phyloP scores from a whole-genome alignment of 2,329 filamentous ascomycete species.

The Ophiognomonia clavigignenti-juglandacearum region DNA sequence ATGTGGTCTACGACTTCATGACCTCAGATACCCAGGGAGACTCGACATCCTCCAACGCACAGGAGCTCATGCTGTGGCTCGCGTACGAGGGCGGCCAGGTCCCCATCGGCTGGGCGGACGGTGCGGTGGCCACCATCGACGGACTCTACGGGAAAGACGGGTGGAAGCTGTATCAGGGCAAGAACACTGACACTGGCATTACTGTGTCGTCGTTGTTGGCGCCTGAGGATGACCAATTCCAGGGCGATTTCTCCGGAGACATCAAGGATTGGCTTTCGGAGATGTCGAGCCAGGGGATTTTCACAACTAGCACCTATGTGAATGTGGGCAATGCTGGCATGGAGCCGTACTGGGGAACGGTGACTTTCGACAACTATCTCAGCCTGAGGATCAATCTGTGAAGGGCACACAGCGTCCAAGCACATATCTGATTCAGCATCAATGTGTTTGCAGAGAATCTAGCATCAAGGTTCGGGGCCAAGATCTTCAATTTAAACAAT shows the following conservation, averaged over 20 bases:
- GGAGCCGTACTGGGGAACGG: conserved; percentile 21
- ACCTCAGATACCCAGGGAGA: conserved; percentile 37
- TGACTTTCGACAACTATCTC: conserved; percentile 20
- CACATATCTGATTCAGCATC: no score
- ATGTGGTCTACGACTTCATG: conserved; percentile 40
- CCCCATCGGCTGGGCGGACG: conserved; percentile 34
- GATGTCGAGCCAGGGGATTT: conserved; percentile 31
- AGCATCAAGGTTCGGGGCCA: no score
- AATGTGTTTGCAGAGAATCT: no score
- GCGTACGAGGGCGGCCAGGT: conserved; percentile 38
- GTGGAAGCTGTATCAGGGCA: conserved; percentile 37
- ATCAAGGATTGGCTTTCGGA: conserved; percentile 37
- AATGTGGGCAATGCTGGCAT: conserved; percentile 38
- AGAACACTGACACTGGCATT: conserved; percentile 36
- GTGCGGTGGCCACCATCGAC: conserved; percentile 29
- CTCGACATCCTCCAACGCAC: conserved; percentile 31
- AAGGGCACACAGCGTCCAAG: no score
- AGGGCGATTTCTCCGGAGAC: conserved; percentile 32
- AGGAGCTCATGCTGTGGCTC: conserved; percentile 41
- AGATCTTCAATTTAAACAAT: no score
- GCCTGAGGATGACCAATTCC: conserved; percentile 29
- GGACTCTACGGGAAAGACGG: conserved; percentile 29
- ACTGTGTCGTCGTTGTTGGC: conserved; percentile 33
- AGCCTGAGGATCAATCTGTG: conserved; percentile 19
- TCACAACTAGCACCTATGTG: conserved; percentile 31